A percentile compares a stretch with the other conserved stretches of the same genome.
These are phyloP conservation scores for Berkeleyomyces rouxiae DNA, from an alignment of 2,329 filamentous ascomycete genomes.

Conservation along the genomic window DNA sequence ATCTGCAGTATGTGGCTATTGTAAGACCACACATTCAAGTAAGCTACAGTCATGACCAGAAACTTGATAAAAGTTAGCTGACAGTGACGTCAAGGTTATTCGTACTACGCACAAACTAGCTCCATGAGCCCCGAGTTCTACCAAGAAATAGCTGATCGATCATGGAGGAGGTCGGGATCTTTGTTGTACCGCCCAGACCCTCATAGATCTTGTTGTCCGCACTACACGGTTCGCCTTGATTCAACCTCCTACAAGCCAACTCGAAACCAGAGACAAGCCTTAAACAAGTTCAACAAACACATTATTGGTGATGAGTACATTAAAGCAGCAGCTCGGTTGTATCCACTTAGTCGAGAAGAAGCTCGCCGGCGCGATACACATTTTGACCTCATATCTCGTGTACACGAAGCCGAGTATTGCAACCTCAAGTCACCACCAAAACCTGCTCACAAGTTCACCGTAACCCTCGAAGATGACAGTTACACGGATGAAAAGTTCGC, in stretches of 20 bases:
- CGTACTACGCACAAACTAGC: conserved; percentile 51
- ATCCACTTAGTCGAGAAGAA: conserved; percentile 52
- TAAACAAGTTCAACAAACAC: conserved; percentile 61
- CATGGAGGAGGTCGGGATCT: conserved; percentile 58
- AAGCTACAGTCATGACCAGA: background rate
- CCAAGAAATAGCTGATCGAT: conserved; percentile 54
- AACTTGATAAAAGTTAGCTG: background rate
- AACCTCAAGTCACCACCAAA: conserved; percentile 39
- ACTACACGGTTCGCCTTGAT: conserved; percentile 69
- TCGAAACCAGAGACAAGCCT: conserved; percentile 55
- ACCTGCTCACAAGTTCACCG: conserved; percentile 49
- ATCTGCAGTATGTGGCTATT: conserved; percentile 5
- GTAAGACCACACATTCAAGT: conserved; percentile 5
- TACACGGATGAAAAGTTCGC: conserved; percentile 63
- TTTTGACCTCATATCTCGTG: conserved; percentile 48
- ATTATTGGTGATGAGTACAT: conserved; percentile 52
- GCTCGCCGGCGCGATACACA: conserved; percentile 45
- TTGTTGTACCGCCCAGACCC: conserved; percentile 68
- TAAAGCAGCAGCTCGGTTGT: conserved; percentile 43
- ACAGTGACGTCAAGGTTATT: conserved; percentile 37
- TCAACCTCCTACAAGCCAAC: conserved; percentile 46
- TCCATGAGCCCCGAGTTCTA: conserved; percentile 51
- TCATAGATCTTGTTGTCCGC: conserved; percentile 70
- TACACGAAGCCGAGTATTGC: conserved; percentile 51
- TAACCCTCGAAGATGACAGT: conserved; percentile 51